phyloP scores from a whole-genome alignment of 2,329 filamentous ascomycete species.

The Ustulina deusta region DNA sequence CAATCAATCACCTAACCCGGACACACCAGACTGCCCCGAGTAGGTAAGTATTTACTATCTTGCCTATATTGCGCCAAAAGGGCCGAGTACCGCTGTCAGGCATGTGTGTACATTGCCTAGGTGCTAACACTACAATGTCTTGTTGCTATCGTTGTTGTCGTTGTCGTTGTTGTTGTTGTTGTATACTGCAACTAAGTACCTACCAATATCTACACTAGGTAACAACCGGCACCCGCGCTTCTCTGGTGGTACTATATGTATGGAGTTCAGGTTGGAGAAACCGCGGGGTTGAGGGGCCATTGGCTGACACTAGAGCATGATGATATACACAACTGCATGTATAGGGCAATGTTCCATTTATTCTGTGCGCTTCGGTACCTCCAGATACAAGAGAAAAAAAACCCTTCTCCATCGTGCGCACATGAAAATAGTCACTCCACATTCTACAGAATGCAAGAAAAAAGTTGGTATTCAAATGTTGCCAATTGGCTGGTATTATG shows the following conservation, averaged over 20 bases:
- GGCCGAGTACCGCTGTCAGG: not conserved
- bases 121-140: not conserved
- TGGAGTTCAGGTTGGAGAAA: slow-evolving; percentile 27
- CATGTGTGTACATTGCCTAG: not conserved
- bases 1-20: not conserved
- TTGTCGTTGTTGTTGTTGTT: not conserved
- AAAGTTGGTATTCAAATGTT: not conserved
- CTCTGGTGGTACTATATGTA: not conserved
- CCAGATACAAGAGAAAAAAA: not conserved
- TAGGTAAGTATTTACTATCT: slow-evolving; percentile 20
- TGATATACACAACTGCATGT: too few species aligned
- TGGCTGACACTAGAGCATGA: too few species aligned
- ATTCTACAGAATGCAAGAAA: not conserved
- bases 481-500: slow-evolving; percentile 10
- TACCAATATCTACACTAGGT: not conserved
- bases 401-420: not conserved
- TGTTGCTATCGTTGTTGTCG: not conserved
- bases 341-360: too few species aligned
- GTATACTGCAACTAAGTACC: not conserved
- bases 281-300: slow-evolving; percentile 29
- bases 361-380: slow-evolving; percentile 2
- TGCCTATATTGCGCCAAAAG: slow-evolving; percentile 27
- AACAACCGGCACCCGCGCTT: not conserved
- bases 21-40: not conserved
- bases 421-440: slow-evolving; percentile 6